Percentiles rank a stretch among this genome's conserved stretches.
Evolutionary conservation across 2,329 filamentous ascomycete species (phyloP).

Genomic region (Colletotrichum sp.): DNA sequence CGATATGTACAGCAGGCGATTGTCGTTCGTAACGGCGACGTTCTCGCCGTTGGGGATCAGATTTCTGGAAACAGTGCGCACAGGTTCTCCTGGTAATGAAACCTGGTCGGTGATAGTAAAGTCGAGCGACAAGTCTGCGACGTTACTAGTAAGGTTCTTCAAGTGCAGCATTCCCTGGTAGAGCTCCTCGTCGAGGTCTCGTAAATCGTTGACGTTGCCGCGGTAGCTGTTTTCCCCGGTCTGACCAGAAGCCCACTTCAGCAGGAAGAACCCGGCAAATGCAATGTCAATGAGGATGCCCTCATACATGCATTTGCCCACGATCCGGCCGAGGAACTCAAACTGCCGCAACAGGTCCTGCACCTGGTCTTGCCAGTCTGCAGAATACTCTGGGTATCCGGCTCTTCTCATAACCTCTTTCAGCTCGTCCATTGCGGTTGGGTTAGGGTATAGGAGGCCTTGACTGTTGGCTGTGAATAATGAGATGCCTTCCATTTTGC

Average conservation of each 20-base stretch:
- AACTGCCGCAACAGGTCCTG: constrained; percentile 72
- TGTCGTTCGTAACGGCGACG: constrained; percentile 84
- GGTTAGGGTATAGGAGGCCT: constrained; percentile 88
- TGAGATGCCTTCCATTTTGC: constrained; percentile 57
- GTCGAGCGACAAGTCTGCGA: constrained; percentile 80
- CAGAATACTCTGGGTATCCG: constrained; percentile 56
- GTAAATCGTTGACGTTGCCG: constrained; percentile 91
- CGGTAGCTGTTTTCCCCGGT: constrained; percentile 77
- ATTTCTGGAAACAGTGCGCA: constrained; percentile 72
- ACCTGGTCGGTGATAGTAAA: constrained; percentile 84
- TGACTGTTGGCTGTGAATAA: constrained; percentile 81
- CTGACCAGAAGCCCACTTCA: constrained; percentile 82
- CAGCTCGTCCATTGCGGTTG: constrained; percentile 73
- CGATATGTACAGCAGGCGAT: constrained; percentile 92
- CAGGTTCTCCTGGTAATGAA: constrained; percentile 47
- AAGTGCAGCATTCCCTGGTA: constrained; percentile 84
- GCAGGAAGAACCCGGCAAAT: constrained; percentile 93
- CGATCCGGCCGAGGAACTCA: constrained; percentile 89
- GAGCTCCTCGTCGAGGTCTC: constrained; percentile 87
- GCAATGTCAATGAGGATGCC: constrained; percentile 91
- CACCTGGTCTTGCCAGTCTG: constrained; percentile 62
- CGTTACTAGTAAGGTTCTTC: constrained; percentile 84
- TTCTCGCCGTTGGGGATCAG: constrained; percentile 79
- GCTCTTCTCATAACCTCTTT: constrained; percentile 59
- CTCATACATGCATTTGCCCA: constrained; percentile 97